A percentile compares a stretch with the other conserved stretches of the same genome.
Conservation (phyloP, 2,329 filamentous ascomycete species). For the Lizonia empirigonia region DNA sequence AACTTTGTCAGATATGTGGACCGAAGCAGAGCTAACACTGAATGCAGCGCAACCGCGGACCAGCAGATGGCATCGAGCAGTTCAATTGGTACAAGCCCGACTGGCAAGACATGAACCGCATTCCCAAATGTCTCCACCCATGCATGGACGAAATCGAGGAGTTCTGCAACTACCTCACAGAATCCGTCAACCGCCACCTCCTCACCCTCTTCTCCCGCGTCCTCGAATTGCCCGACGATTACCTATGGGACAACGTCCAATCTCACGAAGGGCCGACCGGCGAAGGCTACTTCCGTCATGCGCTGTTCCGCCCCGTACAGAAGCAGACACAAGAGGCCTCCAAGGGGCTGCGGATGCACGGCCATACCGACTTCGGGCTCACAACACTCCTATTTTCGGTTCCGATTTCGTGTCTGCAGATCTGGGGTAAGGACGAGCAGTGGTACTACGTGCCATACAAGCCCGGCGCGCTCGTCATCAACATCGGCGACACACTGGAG, state of each 20-base stretch:
- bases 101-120: conserved; percentile 52
- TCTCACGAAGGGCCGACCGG: conserved; percentile 30
- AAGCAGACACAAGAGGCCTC: conserved; percentile 31
- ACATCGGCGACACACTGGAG: conserved; percentile 42
- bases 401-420: conserved; percentile 34
- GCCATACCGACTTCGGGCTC: conserved; percentile 36
- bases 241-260: conserved; percentile 33
- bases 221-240: conserved; percentile 30
- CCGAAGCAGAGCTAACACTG: background rate
- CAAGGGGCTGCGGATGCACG: conserved; percentile 41
- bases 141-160: conserved; percentile 58
- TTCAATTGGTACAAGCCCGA: conserved; percentile 60
- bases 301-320: conserved; percentile 31
- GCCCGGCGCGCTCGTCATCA: conserved; percentile 34
- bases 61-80: conserved; percentile 59
- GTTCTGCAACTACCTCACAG: conserved; percentile 56
- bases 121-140: conserved; percentile 55
- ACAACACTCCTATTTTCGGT: conserved; percentile 34
- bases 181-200: conserved; percentile 54
- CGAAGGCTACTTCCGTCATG: conserved; percentile 33
- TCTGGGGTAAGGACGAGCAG: conserved; percentile 31
- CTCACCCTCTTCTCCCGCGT: conserved; percentile 33
- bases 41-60: conserved; percentile 45
- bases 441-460: conserved; percentile 37
- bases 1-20: background rate